Percentiles rank a stretch among this genome's conserved stretches.
phyloP scores from a whole-genome alignment of 495 filamentous ascomycete species.

The Lasiosphaeria miniovina region DNA sequence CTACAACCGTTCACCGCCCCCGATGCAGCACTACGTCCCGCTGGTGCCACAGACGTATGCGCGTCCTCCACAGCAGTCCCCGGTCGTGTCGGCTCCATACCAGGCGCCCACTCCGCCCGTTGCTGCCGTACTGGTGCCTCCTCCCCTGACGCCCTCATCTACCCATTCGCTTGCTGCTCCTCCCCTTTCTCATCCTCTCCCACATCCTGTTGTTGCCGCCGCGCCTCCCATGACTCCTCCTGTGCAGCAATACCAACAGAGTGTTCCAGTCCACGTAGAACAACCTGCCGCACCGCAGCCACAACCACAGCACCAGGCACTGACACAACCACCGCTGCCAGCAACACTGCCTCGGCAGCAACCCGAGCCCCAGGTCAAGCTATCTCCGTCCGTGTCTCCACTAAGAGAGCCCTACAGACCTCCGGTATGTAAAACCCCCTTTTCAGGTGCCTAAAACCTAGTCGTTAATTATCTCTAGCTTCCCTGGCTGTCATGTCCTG shows the following conservation, averaged over 20 bases:
- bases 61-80: slow-evolving; percentile 43
- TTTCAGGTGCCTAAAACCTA: neutral
- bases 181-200: slow-evolving; percentile 21
- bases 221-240: slow-evolving; percentile 41
- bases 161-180: slow-evolving; percentile 38
- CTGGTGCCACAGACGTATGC: slow-evolving; percentile 41
- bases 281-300: slow-evolving; percentile 3
- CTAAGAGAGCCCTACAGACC: slow-evolving; percentile 52
- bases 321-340: slow-evolving; percentile 11
- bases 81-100: slow-evolving; percentile 36
- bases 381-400: slow-evolving; percentile 11
- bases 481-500: slow-evolving; percentile 78
- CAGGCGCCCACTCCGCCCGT: slow-evolving; percentile 37
- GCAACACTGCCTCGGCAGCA: slow-evolving; percentile 4
- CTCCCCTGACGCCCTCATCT: slow-evolving; percentile 42
- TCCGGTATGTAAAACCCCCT: slow-evolving; percentile 52
- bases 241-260: slow-evolving; percentile 12
- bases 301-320: slow-evolving; percentile 10
- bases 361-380: neutral
- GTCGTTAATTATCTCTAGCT: slow-evolving; percentile 48
- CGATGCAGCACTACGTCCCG: slow-evolving; percentile 42
- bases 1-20: slow-evolving; percentile 36
- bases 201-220: slow-evolving; percentile 36
- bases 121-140: slow-evolving; percentile 31
- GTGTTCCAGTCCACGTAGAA: slow-evolving; percentile 11